Conservation (phyloP, 805 yeast species). For the Candida mattraensis region DNA sequence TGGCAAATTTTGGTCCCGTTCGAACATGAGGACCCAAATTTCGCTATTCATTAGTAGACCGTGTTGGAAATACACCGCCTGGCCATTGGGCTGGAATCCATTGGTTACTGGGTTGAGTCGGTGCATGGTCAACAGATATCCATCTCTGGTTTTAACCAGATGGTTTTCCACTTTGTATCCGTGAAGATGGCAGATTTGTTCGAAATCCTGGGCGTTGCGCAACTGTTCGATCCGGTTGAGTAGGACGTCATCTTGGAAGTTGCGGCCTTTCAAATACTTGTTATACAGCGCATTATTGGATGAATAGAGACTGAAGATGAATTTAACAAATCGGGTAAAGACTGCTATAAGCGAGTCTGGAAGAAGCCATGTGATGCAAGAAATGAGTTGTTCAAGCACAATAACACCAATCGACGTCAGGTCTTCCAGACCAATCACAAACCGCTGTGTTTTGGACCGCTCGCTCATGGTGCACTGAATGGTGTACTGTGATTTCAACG, state of each 20-base stretch:
- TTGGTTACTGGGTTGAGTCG: constrained; percentile 47
- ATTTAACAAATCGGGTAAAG: constrained; percentile 23
- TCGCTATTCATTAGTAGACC: constrained; percentile 90
- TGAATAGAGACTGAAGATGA: constrained; percentile 21
- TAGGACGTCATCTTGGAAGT: constrained; percentile 17
- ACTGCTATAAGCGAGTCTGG: constrained; percentile 26
- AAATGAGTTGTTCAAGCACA: constrained; percentile 27
- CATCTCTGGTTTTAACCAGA: constrained; percentile 73
- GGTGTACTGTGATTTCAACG: too few relatives aligned
- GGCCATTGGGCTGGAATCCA: constrained; percentile 35
- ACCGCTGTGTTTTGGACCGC: constrained; percentile 2
- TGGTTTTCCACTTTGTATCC: constrained; percentile 77
- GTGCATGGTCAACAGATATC: constrained; percentile 74
- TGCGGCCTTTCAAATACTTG: constrained; percentile 18
- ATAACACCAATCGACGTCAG: constrained; percentile 26
- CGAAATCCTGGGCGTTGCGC: constrained; percentile 51
- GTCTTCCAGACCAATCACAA: constrained; percentile 17
- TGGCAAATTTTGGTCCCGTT: constrained; percentile 55
- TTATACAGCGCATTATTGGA: constrained; percentile 26
- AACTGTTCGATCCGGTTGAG: constrained; percentile 34
- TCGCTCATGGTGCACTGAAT: not conserved
- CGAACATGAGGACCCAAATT: constrained; percentile 50
- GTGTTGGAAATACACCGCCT: constrained; percentile 83
- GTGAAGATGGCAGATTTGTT: constrained; percentile 63
- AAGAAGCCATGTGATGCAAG: constrained; percentile 26